Evolutionary conservation across 2,329 filamentous ascomycete species (phyloP), one percentile per base, ranked within the genome.

Genomic region (Fusarium sp.): DNA sequence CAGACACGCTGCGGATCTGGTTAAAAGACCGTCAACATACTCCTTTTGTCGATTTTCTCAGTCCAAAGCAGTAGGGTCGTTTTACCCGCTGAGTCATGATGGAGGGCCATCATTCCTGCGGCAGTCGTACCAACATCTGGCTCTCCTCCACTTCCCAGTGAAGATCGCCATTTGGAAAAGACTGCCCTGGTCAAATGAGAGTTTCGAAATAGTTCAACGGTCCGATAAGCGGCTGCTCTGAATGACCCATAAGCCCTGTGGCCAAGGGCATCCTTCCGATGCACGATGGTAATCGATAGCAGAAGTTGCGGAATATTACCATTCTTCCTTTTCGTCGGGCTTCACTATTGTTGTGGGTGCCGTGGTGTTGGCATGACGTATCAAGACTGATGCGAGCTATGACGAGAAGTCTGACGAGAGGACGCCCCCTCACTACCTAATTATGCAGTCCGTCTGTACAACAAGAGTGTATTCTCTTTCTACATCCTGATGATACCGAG

Each of bases 1-100:
- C 27, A 8, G 9, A 12, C 51, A 27, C 38, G 3, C 6, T 18
- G n/a, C 3, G 2, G 8, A 14, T 6, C 1, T 24, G 9, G 4
- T 24, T 18, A 6, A 22, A 15, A 16, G 12, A 29, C 11, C 24
- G 25, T 8, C 12, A 7, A 1, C 3, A 16, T 2, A 27, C 11
- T 29, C 12, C 7, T 45, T 40, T 22, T 18, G 15, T 12, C 24
- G 20, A 15, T 45, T 50, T 64, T 6, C 14, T 9, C 3, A 15
- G 11, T 20, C 6, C 5, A 24, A 15, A 8, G 10, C 14, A 30
- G 25, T 24, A 14, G 15, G 38, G n/a, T 18, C 12, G 43, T 42
- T 30, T 38, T 58, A n/a, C 38, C 30, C 38, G 20, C 24, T 44
- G 9, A 42, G 40, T 45, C 62, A 64, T 64, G 59, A 64, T 64